Evolutionary conservation across 129 eudicot genomes (phyloP).

Genomic region (Smallanthus sonchifolius): DNA sequence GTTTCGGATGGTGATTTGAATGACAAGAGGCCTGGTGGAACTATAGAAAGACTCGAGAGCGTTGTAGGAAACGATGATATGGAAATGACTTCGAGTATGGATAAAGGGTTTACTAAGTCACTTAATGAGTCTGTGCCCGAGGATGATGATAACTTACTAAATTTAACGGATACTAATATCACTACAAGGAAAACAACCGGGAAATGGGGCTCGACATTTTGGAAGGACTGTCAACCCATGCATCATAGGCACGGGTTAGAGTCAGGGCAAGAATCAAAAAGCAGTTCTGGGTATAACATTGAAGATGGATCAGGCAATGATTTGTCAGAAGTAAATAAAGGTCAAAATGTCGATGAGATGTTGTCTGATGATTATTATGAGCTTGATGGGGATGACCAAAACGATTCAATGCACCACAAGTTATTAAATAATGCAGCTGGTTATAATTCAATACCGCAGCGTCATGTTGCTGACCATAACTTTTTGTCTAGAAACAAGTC

Average conservation of each 20-base stretch:
- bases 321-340: conserved; percentile 42
- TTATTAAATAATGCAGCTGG: conserved; percentile 38
- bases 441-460: conserved; percentile 40
- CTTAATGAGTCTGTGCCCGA: conserved; percentile 28
- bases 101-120: conserved; percentile 42
- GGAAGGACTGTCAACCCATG: conserved; percentile 72
- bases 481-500: conserved; percentile 45
- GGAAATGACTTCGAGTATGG: conserved; percentile 43
- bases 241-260: conserved; percentile 43
- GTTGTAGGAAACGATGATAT: conserved; percentile 31
- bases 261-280: conserved; percentile 75
- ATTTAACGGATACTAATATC: conserved; percentile 33
- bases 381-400: conserved; percentile 85
- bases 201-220: conserved; percentile 83
- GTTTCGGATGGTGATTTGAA: conserved; percentile 46
- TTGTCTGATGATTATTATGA: conserved; percentile 95
- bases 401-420: conserved; percentile 57
- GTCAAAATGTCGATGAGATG: conserved; percentile 68
- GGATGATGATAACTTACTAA: conserved; percentile 32
- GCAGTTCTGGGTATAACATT: conserved; percentile 61
- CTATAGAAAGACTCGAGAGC: conserved; percentile 32
- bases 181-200: conserved; percentile 39
- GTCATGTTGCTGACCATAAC: conserved; percentile 28
- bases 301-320: conserved; percentile 56
- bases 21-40: conserved; percentile 39